Base-by-base conservation (phyloP, 2,329 filamentous ascomycete species). In the Colletotrichum liriopes region DNA sequence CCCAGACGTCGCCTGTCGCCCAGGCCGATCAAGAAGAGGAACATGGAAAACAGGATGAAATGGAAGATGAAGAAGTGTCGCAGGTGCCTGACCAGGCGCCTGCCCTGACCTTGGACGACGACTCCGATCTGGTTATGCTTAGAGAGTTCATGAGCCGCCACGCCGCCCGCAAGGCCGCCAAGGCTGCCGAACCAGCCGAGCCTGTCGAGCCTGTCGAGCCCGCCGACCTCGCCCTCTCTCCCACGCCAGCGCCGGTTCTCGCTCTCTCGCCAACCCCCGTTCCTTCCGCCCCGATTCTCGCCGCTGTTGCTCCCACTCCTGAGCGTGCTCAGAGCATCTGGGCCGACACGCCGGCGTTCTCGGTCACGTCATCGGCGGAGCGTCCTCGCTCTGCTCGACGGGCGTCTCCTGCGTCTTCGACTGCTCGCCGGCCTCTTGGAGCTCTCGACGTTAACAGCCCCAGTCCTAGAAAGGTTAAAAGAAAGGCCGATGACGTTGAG, bases 391-490 rank as follows among this genome's bases (percentile, higher is more conserved):
- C 11, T 45, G 18, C n/a, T 9, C 37, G 37, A 29, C 60, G 45
- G 41, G 65, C 47, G 1, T 72, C 65, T 32, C 60, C 65, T 3
- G 65, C 52, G 6, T 11, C 26, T 3, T 72, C 69, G 12, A 18
- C 54, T 39, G 45, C 37, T 23, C 71, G 71, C n/a, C 67, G 41
- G n/a, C 81, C 82, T 18, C 77, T 84, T 18, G 78, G 78, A 35
- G 74, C 76, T 20, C 82, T 78, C 76, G 81, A 82, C 60, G 68
- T 75, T 37, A 84, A 84, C 77, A 83, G 81, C 69, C 81, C 82
- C 11, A 83, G 80, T 73, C 82, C 81, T 9, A 73, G 73, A 29
- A 84, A 83, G 77, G 47, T 55, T 26, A 83, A 83, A 76, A 77
- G 81, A 37, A 83, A 83, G 76, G 70, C 73, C n/a, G 77, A 77